Conservation (phyloP, 192 early-diverging fungal species). For the Chytriomyces sp. region DNA sequence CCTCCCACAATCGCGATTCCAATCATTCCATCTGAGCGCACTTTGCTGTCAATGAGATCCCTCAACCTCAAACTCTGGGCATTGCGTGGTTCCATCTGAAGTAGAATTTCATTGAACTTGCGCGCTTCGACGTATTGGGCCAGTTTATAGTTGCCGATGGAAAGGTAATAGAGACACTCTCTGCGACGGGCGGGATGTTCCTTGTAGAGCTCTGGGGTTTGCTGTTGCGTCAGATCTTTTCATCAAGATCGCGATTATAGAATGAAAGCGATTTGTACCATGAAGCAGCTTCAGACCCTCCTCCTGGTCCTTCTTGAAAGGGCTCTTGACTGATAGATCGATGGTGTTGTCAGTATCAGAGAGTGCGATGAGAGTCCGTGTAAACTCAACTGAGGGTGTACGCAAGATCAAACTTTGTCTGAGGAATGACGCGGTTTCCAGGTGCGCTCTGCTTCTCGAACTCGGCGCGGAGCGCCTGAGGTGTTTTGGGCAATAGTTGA, state of each 20-base stretch:
- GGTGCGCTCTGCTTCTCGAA: conserved; percentile 55
- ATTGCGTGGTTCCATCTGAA: conserved; percentile 85
- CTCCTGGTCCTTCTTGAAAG: conserved; percentile 68
- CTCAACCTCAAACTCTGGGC: conserved; percentile 75
- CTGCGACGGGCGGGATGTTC: conserved; percentile 81
- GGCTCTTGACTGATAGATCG: conserved; percentile 61
- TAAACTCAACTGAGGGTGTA: conserved; percentile 80
- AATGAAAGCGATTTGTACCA: conserved; percentile 50
- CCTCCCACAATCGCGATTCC: conserved; percentile 88
- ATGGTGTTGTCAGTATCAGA: not conserved
- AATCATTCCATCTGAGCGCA: conserved; percentile 80
- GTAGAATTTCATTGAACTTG: conserved; percentile 79
- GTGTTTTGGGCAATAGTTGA: too few relatives aligned
- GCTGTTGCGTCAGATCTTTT: not conserved
- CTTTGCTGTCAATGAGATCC: conserved; percentile 80
- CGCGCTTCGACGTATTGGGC: conserved; percentile 84
- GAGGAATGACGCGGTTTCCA: conserved; percentile 67
- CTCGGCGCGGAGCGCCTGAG: conserved; percentile 9
- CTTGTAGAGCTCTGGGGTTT: conserved; percentile 80
- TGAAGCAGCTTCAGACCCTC: conserved; percentile 78
- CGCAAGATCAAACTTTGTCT: conserved; percentile 97
- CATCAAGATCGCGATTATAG: not conserved
- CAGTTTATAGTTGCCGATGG: conserved; percentile 88
- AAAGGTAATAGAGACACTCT: conserved; percentile 95
- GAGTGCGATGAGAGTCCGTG: not conserved